Evolutionary conservation across 768 basidiomycete species (phyloP), one percentile per base, ranked within the genome.

Genomic region (Suillus bovinus): DNA sequence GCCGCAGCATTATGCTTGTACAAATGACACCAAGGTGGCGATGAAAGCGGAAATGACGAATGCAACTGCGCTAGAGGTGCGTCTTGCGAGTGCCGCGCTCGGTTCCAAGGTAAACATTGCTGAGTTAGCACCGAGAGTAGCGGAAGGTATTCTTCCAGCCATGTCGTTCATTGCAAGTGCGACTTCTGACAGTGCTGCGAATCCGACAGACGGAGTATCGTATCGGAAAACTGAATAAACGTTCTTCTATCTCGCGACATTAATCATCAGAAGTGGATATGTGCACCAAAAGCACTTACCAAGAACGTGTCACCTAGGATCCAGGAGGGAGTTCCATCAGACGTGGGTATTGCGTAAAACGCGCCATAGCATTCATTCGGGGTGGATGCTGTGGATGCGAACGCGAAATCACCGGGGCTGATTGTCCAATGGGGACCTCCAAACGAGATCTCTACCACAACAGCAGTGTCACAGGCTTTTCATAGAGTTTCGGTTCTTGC

Each of bases 261-360:
- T 34, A 27, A 20, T 17, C 5, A 52, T 17, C 8, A 54, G 13
- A 27, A 29, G 16, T 10, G 33, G 13, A 4, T 11, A 46, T 17
- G 13, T 10, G 16, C 10, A 17, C 36, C 13, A 2, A 38, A 6
- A 10, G n/a, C 4, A 10, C 72, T 46, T n/a, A 64, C 72, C 38
- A 96, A 82, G 80, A 95, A 95, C 0, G 92, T 90, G 69, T 95
- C 94, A 39, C 95, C 96, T 34, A 97, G 79, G 68, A 97, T 95
- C 94, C 94, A 97, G 17, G 83, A 63, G 3, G 90, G 88, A 29
- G 81, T 77, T 44, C 79, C 78, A 36, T 75, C 70, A 24, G 84
- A 82, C 3, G 81, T 80, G 33, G 80, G 73, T 58, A 95, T 78
- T 58, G 82, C 80, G 71, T 95, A 97, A 78, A 99, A 90, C 2